Percentiles rank a stretch among this genome's conserved stretches.
Evolutionary conservation across 805 yeast genomes (phyloP).

Genomic region (Candida broadrunensis): DNA sequence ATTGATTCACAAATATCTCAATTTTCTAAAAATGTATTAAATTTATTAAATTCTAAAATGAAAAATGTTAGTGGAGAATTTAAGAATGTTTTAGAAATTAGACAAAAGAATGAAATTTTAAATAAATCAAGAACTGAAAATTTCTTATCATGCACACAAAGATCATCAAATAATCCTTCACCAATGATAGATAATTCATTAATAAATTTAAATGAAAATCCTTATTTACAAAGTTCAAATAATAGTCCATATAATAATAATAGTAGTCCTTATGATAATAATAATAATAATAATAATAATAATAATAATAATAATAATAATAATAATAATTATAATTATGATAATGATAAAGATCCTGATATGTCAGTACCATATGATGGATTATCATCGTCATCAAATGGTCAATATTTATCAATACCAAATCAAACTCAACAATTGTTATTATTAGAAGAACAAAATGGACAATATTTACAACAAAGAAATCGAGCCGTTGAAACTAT

Average conservation of each 20-base stretch:
- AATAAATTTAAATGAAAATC: slow-evolving; percentile 29
- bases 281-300: slow-evolving; percentile 25
- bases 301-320: too few species aligned
- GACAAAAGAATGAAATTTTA: slow-evolving; percentile 81
- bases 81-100: slow-evolving; percentile 79
- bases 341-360: slow-evolving; percentile 26
- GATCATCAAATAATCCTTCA: slow-evolving; percentile 22
- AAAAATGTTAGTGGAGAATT: slow-evolving; percentile 91
- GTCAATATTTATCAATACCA: slow-evolving; percentile 61
- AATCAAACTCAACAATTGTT: slow-evolving; percentile 77
- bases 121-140: slow-evolving; percentile 82
- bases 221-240: slow-evolving; percentile 18
- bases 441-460: slow-evolving; percentile 72
- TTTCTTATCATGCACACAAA: slow-evolving; percentile 55
- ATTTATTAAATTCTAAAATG: slow-evolving; percentile 81
- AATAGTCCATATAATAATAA: slow-evolving; percentile 13
- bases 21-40: slow-evolving; percentile 84
- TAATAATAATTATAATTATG: slow-evolving; percentile 12
- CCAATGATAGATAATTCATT: slow-evolving; percentile 18
- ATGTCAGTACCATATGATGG: slow-evolving; percentile 24
- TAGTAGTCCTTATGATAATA: slow-evolving; percentile 16
- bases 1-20: slow-evolving; percentile 63
- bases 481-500: slow-evolving; percentile 92
- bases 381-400: slow-evolving; percentile 24
- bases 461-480: slow-evolving; percentile 76